Evolutionary conservation across 768 basidiomycete genomes (phyloP).

Genomic region (Termitomyces sp.): DNA sequence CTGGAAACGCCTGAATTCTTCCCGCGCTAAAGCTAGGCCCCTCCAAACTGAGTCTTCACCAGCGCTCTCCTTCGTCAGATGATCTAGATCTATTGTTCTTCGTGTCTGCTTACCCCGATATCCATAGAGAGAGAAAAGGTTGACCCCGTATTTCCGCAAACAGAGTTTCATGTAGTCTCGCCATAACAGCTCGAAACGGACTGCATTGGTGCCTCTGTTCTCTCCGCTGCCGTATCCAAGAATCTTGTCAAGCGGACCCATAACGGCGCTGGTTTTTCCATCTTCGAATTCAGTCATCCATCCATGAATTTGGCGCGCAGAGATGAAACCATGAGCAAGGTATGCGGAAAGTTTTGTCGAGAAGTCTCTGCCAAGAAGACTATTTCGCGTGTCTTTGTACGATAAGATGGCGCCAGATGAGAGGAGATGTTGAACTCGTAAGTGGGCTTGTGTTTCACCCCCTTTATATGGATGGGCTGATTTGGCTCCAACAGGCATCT

Average conservation of each 20-base stretch:
- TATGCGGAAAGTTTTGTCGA: not conserved
- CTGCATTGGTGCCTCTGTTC: not conserved
- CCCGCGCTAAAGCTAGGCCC: not conserved
- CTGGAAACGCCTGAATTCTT: not conserved
- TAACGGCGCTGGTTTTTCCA: not conserved
- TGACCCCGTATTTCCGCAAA: not conserved
- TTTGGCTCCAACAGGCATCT: not conserved
- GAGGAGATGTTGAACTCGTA: not conserved
- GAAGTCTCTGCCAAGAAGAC: not conserved
- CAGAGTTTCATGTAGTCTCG: not conserved
- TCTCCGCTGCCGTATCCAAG: not conserved
- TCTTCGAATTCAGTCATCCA: not conserved
- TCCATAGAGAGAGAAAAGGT: not conserved
- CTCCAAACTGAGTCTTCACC: not conserved
- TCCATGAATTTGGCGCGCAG: not conserved
- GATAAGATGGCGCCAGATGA: not conserved
- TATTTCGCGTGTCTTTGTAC: not conserved
- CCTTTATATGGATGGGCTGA: not conserved
- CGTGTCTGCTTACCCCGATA: not conserved
- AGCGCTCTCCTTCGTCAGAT: not conserved
- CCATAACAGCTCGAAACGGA: constrained; percentile 1
- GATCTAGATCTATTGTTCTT: not conserved
- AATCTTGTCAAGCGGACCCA: not conserved
- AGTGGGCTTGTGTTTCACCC: not conserved
- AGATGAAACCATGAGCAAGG: not conserved